A percentile compares a stretch with the other conserved stretches of the same genome.
Conservation (phyloP, 768 basidiomycete genomes). For the Russula sp. region DNA sequence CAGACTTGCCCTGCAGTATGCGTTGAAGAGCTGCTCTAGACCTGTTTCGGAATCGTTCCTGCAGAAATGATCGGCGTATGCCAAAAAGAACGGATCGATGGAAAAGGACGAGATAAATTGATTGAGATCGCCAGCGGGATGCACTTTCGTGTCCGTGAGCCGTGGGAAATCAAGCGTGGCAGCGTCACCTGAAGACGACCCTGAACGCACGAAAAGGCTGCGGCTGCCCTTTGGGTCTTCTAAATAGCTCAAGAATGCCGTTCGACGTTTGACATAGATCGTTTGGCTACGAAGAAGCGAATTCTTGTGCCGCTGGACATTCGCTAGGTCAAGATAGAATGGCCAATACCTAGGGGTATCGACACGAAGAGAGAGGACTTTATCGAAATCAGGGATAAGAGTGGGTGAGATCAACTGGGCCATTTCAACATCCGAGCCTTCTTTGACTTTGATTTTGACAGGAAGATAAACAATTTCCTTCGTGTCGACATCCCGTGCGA, state of each 20-base stretch:
- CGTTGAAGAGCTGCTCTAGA: constrained; percentile 54
- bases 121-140: constrained; percentile 66
- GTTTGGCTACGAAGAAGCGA: constrained; percentile 71
- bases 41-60: constrained; percentile 51
- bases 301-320: constrained; percentile 58
- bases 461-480: constrained; percentile 88
- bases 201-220: constrained; percentile 83
- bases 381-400: constrained; percentile 82
- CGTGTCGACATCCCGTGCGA: constrained; percentile 89
- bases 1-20: constrained; percentile 67
- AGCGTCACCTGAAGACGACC: constrained; percentile 75
- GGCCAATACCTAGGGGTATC: constrained; percentile 97
- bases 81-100: constrained; percentile 68
- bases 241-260: constrained; percentile 88
- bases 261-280: constrained; percentile 84
- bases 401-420: constrained; percentile 88
- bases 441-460: constrained; percentile 75
- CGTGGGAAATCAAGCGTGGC: constrained; percentile 83
- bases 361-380: constrained; percentile 71
- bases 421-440: constrained; percentile 52
- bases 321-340: constrained; percentile 71
- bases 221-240: constrained; percentile 92
- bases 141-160: constrained; percentile 53
- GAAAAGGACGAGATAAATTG: constrained; percentile 87
- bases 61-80: constrained; percentile 75